Percentiles rank a stretch among this genome's conserved stretches.
These are phyloP conservation scores for Symbiodinium natans DNA, from an alignment of 73 alveolate genomes.

Conservation along the genomic window DNA sequence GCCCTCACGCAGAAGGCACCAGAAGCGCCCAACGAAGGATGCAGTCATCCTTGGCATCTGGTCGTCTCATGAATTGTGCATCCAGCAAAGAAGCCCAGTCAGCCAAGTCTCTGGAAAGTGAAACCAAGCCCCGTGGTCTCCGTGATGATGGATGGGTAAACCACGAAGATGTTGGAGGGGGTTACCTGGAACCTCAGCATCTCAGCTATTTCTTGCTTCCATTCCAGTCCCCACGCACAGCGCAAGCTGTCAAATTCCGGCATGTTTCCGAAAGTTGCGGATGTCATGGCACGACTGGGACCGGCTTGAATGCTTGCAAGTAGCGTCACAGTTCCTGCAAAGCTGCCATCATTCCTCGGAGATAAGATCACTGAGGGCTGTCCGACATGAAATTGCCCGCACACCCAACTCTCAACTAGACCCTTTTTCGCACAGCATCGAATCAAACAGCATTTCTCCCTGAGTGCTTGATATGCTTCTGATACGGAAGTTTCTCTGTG, in stretches of 20 bases:
- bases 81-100: too few species aligned
- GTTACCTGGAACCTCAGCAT: slow-evolving; percentile 63
- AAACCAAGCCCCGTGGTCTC: slow-evolving; percentile 77
- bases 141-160: slow-evolving; percentile 62
- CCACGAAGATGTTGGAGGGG: slow-evolving; percentile 81
- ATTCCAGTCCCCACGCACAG: neutral
- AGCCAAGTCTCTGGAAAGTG: slow-evolving; percentile 40
- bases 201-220: neutral
- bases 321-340: slow-evolving; percentile 75
- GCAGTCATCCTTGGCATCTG: slow-evolving; percentile 48
- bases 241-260: neutral
- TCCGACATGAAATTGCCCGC: too few species aligned
- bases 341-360: slow-evolving; percentile 67
- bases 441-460: too few species aligned
- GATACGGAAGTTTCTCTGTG: too few species aligned
- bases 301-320: neutral
- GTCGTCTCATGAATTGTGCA: too few species aligned
- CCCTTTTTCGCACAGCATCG: too few species aligned
- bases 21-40: slow-evolving; percentile 54
- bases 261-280: neutral
- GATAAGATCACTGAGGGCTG: neutral
- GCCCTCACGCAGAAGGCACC: slow-evolving; percentile 73
- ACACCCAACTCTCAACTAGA: too few species aligned
- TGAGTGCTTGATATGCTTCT: too few species aligned
- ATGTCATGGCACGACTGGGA: neutral